These are phyloP conservation scores for Rutstroemia sp. DNA, from an alignment of 2,329 filamentous ascomycete species.

Conservation along the genomic window DNA sequence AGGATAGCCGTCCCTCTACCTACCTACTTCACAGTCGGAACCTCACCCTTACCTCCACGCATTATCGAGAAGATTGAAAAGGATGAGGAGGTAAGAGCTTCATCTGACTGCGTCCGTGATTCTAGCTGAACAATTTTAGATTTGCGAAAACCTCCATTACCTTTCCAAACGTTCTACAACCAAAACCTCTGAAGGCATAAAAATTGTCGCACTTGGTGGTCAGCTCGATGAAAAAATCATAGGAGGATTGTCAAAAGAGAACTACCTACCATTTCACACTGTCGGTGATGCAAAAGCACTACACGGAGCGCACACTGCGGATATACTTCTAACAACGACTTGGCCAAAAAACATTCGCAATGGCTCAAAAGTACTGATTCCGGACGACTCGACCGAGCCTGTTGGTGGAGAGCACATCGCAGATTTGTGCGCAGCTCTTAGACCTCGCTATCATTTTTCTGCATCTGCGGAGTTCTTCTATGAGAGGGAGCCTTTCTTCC, in stretches of 20 bases:
- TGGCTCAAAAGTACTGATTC: constrained; percentile 57
- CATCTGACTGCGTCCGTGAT: background rate
- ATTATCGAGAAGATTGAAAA: constrained; percentile 68
- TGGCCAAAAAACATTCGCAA: constrained; percentile 73
- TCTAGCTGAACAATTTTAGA: constrained; percentile 29
- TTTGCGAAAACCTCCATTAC: constrained; percentile 79
- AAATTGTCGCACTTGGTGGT: constrained; percentile 82
- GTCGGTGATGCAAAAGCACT: constrained; percentile 69
- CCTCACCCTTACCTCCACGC: constrained; percentile 58
- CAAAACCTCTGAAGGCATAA: constrained; percentile 83
- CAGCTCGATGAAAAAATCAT: constrained; percentile 53
- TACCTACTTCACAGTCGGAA: constrained; percentile 85
- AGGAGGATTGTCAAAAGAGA: constrained; percentile 59
- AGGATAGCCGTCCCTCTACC: constrained; percentile 67
- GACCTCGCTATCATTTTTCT: constrained; percentile 88
- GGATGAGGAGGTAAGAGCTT: constrained; percentile 48
- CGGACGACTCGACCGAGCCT: constrained; percentile 43
- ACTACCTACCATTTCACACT: constrained; percentile 71
- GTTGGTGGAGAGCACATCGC: constrained; percentile 60
- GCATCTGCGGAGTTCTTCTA: constrained; percentile 59
- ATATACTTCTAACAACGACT: constrained; percentile 79
- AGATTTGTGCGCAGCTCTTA: constrained; percentile 69
- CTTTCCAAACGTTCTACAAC: constrained; percentile 80
- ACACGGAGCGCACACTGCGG: constrained; percentile 67
- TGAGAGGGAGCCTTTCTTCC: constrained; percentile 89